A percentile compares a stretch with the other conserved stretches of the same genome.
These are phyloP conservation scores for Penicillium palitans DNA, from an alignment of 2,329 filamentous ascomycete species.

Conservation along the genomic window DNA sequence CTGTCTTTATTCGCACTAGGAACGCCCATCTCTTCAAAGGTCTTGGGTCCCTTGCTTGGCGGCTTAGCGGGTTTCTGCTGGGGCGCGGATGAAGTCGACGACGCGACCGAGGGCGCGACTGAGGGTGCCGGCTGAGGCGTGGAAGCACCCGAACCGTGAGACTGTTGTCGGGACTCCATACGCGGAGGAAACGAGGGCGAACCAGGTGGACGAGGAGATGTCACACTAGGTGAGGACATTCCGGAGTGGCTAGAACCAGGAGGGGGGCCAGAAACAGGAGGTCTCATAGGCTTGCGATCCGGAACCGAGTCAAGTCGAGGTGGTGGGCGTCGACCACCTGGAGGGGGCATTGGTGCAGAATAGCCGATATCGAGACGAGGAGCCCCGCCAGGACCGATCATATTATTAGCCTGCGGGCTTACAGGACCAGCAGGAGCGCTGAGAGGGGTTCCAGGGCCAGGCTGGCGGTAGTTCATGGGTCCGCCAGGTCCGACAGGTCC, in stretches of 20 bases:
- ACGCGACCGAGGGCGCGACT: slow-evolving; percentile 14
- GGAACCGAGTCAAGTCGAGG: slow-evolving; percentile 30
- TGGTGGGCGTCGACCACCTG: slow-evolving; percentile 37
- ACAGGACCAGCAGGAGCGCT: slow-evolving; percentile 29
- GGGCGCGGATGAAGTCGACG: slow-evolving; percentile 32
- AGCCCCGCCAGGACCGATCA: slow-evolving; percentile 31
- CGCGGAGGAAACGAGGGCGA: slow-evolving; percentile 39
- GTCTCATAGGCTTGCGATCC: slow-evolving; percentile 35
- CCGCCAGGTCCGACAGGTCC: slow-evolving; percentile 23
- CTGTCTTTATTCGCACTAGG: slow-evolving; percentile 77
- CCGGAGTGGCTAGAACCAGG: slow-evolving; percentile 30
- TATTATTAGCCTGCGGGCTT: slow-evolving; percentile 31
- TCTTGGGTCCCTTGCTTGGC: slow-evolving; percentile 78
- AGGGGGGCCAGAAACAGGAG: slow-evolving; percentile 32
- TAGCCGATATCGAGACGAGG: slow-evolving; percentile 50
- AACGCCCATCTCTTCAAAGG: slow-evolving; percentile 98
- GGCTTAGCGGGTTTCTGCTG: slow-evolving; percentile 39
- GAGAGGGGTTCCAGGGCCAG: slow-evolving; percentile 34
- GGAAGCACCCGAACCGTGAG: slow-evolving; percentile 41
- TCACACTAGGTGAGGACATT: slow-evolving; percentile 20
- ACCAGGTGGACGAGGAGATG: slow-evolving; percentile 28
- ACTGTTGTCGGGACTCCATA: slow-evolving; percentile 33
- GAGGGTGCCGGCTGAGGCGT: slow-evolving; percentile 37
- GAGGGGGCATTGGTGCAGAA: slow-evolving; percentile 47
- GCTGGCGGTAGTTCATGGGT: slow-evolving; percentile 37